phyloP scores from a whole-genome alignment of 768 basidiomycete species.

The Hydnomerulius pinastri region DNA sequence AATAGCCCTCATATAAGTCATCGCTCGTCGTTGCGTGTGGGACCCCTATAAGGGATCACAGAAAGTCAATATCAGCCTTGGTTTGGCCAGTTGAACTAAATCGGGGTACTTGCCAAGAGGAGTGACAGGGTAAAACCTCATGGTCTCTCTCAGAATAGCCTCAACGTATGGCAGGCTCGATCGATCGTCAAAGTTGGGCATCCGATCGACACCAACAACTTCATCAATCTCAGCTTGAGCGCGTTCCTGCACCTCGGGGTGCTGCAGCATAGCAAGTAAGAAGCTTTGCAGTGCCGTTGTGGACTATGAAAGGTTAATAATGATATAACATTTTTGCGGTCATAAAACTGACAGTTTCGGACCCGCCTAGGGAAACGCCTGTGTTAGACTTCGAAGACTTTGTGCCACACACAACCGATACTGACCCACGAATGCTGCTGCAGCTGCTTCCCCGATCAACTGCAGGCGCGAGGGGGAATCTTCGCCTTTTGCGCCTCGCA shows the following conservation, averaged over 20 bases:
- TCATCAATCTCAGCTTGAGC: slow-evolving; percentile 7
- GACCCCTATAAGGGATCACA: slow-evolving; percentile 5
- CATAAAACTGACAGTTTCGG: neutral
- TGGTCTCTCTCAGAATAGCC: slow-evolving; percentile 1
- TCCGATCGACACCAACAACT: slow-evolving; percentile 4
- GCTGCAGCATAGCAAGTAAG: slow-evolving; percentile 1
- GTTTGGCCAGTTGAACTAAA: neutral
- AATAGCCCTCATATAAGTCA: slow-evolving; percentile 42
- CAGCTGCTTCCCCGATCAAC: neutral
- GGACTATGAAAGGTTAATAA: neutral
- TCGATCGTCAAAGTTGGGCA: slow-evolving; percentile 4
- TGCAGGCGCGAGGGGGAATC: slow-evolving; percentile 8
- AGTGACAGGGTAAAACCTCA: neutral
- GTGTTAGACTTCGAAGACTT: neutral
- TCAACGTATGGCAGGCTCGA: slow-evolving; percentile 4
- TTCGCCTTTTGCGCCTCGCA: neutral
- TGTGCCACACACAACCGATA: neutral
- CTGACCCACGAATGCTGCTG: slow-evolving; percentile 1
- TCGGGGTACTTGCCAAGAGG: neutral
- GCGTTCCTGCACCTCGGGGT: neutral
- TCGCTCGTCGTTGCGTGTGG: slow-evolving; percentile 32
- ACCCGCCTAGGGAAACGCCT: neutral
- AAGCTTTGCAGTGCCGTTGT: neutral
- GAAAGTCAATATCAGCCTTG: neutral
- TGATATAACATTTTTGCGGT: neutral